phyloP scores from a whole-genome alignment of 2,329 filamentous ascomycete genomes.

The Pleurostoma richardsiae region DNA sequence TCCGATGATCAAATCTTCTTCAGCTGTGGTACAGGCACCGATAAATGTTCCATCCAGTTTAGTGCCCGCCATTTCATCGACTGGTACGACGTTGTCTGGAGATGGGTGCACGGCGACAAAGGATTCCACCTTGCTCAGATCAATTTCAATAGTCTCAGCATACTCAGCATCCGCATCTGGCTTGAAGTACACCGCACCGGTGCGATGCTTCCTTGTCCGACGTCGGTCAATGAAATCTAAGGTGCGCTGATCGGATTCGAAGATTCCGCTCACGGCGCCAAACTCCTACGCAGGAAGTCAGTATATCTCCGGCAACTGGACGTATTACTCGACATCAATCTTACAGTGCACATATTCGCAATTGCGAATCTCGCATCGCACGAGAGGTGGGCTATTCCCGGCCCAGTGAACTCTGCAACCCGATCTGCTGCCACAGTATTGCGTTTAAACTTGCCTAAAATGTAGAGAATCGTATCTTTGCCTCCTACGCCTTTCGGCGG shows the following conservation, averaged over 20 bases:
- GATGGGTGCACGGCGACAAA: slow-evolving; percentile 34
- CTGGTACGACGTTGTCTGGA: slow-evolving; percentile 36
- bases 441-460: slow-evolving; percentile 28
- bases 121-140: slow-evolving; percentile 28
- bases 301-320: too few relatives aligned
- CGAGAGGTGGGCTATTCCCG: too few relatives aligned
- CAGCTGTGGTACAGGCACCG: slow-evolving; percentile 39
- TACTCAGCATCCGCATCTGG: slow-evolving; percentile 32
- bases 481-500: slow-evolving; percentile 26
- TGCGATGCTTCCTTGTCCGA: slow-evolving; percentile 23
- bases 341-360: too few relatives aligned
- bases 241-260: slow-evolving; percentile 30
- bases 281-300: slow-evolving; percentile 34
- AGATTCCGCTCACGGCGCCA: slow-evolving; percentile 35
- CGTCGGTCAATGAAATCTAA: slow-evolving; percentile 25
- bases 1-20: slow-evolving; percentile 36
- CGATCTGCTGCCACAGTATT: slow-evolving; percentile 31
- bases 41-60: slow-evolving; percentile 37
- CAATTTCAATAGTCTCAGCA: slow-evolving; percentile 27
- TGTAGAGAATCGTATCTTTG: slow-evolving; percentile 31
- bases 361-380: too few relatives aligned
- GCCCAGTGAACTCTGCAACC: slow-evolving; percentile 30
- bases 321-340: too few relatives aligned
- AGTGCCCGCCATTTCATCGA: slow-evolving; percentile 22
- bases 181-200: slow-evolving; percentile 26